phyloP scores from a whole-genome alignment of 495 filamentous ascomycete species.

The Aspergillus ellipticus region DNA sequence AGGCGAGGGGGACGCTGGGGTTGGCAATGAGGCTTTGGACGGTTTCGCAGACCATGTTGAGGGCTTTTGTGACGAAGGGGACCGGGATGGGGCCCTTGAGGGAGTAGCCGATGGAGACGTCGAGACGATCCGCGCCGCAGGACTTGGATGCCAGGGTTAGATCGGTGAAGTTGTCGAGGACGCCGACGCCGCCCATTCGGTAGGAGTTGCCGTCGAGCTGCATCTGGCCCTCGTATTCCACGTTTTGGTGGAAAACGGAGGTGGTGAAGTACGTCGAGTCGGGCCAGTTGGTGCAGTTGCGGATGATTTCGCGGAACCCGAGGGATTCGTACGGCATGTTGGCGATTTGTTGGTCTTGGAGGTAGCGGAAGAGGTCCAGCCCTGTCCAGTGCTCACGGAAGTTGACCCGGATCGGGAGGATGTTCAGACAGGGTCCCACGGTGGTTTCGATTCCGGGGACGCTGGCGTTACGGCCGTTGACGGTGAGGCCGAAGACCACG shows the following conservation, averaged over 20 bases:
- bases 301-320: constrained; percentile 57
- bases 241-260: constrained; percentile 47
- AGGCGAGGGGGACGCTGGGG: constrained; percentile 41
- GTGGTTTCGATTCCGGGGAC: constrained; percentile 52
- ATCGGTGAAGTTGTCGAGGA: constrained; percentile 50
- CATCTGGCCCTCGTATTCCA: constrained; percentile 39
- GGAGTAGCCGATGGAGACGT: constrained; percentile 44
- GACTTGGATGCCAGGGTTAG: constrained; percentile 48
- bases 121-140: constrained; percentile 35
- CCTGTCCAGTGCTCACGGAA: constrained; percentile 47
- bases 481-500: constrained; percentile 53
- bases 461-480: constrained; percentile 54
- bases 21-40: constrained; percentile 42
- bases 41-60: constrained; percentile 49
- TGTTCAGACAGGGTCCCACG: constrained; percentile 57
- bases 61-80: constrained; percentile 38
- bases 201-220: constrained; percentile 46
- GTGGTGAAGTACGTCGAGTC: constrained; percentile 47
- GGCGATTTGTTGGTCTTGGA: constrained; percentile 58
- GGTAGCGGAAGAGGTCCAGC: constrained; percentile 48
- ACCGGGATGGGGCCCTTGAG: constrained; percentile 40
- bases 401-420: constrained; percentile 54
- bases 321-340: constrained; percentile 57
- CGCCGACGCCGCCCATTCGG: constrained; percentile 46
- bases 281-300: constrained; percentile 58